Conservation (phyloP, 495 filamentous ascomycete species). For the Aspergillus saccharolyticus region DNA sequence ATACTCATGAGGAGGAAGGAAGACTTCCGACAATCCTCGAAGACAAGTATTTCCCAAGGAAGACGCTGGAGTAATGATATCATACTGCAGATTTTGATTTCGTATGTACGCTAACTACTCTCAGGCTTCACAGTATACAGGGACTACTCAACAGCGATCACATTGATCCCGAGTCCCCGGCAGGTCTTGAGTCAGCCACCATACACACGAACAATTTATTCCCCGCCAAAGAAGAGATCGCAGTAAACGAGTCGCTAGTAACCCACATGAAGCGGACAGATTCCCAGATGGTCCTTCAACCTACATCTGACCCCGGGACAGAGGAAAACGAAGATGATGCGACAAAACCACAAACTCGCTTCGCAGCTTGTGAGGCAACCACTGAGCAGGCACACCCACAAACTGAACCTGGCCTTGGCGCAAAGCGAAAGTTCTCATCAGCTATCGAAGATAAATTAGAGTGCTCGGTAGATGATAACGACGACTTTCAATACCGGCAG, state of each 20-base stretch:
- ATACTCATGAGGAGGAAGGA: conserved; percentile 45
- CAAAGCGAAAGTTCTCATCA: conserved; percentile 59
- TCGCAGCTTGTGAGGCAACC: not conserved
- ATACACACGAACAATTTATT: conserved; percentile 32
- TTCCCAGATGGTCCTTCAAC: conserved; percentile 22
- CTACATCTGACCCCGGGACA: conserved; percentile 35
- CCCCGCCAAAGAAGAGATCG: not conserved
- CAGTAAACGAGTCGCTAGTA: conserved; percentile 46
- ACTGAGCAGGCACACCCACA: not conserved
- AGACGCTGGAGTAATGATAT: conserved; percentile 63
- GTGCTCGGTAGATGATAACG: conserved; percentile 29
- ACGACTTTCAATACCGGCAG: conserved; percentile 46
- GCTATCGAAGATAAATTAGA: conserved; percentile 41
- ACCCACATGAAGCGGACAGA: not conserved
- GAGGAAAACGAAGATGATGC: conserved; percentile 45
- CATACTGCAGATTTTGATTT: not conserved
- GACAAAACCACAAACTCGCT: conserved; percentile 33
- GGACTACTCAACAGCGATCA: conserved; percentile 43
- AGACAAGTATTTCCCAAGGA: conserved; percentile 68
- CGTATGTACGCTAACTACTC: conserved; percentile 14
- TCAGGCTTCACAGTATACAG: conserved; percentile 40
- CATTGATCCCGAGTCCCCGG: conserved; percentile 54
- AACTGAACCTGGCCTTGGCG: conserved; percentile 39
- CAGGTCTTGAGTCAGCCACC: conserved; percentile 60
- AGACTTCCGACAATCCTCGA: conserved; percentile 78